Evolutionary conservation across 2,329 filamentous ascomycete species (phyloP).

Genomic region (Hypoxylon rubiginosum): DNA sequence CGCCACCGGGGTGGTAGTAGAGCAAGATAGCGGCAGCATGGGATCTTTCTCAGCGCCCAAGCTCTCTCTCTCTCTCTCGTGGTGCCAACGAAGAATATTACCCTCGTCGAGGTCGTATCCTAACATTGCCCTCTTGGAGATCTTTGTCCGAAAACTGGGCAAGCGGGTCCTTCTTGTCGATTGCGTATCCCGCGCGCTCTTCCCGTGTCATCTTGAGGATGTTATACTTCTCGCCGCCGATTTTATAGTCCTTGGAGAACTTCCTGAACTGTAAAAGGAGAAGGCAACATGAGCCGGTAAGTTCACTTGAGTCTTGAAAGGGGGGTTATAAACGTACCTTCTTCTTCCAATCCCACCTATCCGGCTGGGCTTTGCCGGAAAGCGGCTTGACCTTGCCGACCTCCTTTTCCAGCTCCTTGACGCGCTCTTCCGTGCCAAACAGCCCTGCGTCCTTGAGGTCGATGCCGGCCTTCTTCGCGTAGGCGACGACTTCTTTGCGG

Average conservation of each 20-base stretch:
- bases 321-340: constrained; percentile 25
- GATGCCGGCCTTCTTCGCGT: constrained; percentile 43
- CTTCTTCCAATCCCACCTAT: constrained; percentile 45
- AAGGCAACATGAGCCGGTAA: constrained; percentile 4
- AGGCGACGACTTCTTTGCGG: constrained; percentile 39
- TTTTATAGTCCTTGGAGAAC: constrained; percentile 37
- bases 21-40: constrained; percentile 12
- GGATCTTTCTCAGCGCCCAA: constrained; percentile 14
- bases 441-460: constrained; percentile 36
- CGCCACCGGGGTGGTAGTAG: constrained; percentile 6
- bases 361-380: constrained; percentile 32
- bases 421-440: constrained; percentile 46
- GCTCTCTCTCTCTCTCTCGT: not conserved
- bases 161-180: constrained; percentile 44
- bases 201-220: constrained; percentile 43
- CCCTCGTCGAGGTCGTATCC: constrained; percentile 39
- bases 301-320: not conserved
- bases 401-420: constrained; percentile 48
- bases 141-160: constrained; percentile 42
- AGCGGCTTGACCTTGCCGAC: constrained; percentile 37
- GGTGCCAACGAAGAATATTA: constrained; percentile 13
- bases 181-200: constrained; percentile 38
- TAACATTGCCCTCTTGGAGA: constrained; percentile 39
- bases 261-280: constrained; percentile 43
- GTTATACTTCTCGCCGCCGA: constrained; percentile 41